These are phyloP conservation scores for Penicillium verhagenii DNA, from an alignment of 495 filamentous ascomycete species.

Conservation along the genomic window DNA sequence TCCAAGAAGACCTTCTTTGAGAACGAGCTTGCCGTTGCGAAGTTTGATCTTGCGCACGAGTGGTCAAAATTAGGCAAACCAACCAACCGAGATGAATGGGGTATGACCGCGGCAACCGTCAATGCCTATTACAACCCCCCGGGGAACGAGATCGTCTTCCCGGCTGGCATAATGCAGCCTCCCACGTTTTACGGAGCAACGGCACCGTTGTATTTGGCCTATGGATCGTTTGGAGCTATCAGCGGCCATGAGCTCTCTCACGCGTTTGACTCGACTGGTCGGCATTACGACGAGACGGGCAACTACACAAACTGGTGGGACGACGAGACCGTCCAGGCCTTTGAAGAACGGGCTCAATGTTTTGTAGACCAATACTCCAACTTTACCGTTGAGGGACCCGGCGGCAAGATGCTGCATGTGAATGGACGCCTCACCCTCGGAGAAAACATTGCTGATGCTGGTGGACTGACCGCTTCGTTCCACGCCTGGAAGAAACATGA, in stretches of 20 bases:
- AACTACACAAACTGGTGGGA: slow-evolving; percentile 73
- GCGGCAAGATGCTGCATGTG: slow-evolving; percentile 59
- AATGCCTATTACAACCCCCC: slow-evolving; percentile 66
- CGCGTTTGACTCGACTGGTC: slow-evolving; percentile 69
- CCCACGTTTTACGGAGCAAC: slow-evolving; percentile 62
- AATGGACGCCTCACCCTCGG: slow-evolving; percentile 67
- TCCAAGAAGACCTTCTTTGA: slow-evolving; percentile 56
- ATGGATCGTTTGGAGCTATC: slow-evolving; percentile 69
- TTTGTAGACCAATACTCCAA: slow-evolving; percentile 69
- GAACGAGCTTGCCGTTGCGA: slow-evolving; percentile 53
- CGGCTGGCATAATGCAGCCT: slow-evolving; percentile 71
- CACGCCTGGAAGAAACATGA: slow-evolving; percentile 64
- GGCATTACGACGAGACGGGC: slow-evolving; percentile 65
- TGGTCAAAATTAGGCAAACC: slow-evolving; percentile 62
- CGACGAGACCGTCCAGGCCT: slow-evolving; percentile 59
- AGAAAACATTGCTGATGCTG: slow-evolving; percentile 77
- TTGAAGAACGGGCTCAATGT: slow-evolving; percentile 63
- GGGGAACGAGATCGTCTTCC: slow-evolving; percentile 69
- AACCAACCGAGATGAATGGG: slow-evolving; percentile 61
- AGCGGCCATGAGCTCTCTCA: slow-evolving; percentile 74
- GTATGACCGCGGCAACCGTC: slow-evolving; percentile 59
- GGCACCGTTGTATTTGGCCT: slow-evolving; percentile 64
- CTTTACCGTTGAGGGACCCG: slow-evolving; percentile 55
- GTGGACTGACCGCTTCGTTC: slow-evolving; percentile 64
- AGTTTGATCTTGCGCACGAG: slow-evolving; percentile 45